phyloP scores from a whole-genome alignment of 768 basidiomycete species.

The Megacollybia marginata region DNA sequence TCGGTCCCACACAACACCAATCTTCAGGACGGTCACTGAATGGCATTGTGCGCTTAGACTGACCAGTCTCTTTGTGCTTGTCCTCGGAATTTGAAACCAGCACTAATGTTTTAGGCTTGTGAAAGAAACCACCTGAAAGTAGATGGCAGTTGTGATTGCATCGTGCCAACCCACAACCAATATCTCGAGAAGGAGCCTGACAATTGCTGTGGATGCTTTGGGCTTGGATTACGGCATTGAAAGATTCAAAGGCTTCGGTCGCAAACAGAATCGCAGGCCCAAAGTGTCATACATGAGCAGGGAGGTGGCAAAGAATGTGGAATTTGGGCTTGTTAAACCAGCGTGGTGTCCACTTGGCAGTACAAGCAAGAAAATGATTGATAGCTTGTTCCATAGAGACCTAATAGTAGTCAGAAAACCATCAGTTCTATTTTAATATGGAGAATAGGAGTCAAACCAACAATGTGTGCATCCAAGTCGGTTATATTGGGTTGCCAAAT shows the following conservation, averaged over 20 bases:
- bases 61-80: too few relatives aligned
- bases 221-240: conserved; percentile 24
- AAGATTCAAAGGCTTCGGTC: conserved; percentile 36
- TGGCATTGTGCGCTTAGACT: too few relatives aligned
- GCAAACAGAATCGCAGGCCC: conserved; percentile 36
- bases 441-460: too few relatives aligned
- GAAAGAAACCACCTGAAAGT: too few relatives aligned
- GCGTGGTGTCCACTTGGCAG: conserved; percentile 17
- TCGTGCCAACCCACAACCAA: conserved; percentile 12
- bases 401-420: conserved; percentile 3
- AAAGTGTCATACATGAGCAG: conserved; percentile 27
- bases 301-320: conserved; percentile 31
- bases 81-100: too few relatives aligned
- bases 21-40: too few relatives aligned
- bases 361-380: conserved; percentile 27
- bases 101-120: too few relatives aligned
- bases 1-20: too few relatives aligned
- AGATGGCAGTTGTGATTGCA: too few relatives aligned
- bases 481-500: conserved; percentile 33
- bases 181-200: conserved; percentile 20
- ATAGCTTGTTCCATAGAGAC: conserved; percentile 15
- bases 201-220: conserved; percentile 20
- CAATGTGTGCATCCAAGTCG: conserved; percentile 24
- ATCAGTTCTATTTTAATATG: too few relatives aligned
- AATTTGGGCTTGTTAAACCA: conserved; percentile 20